Base-by-base conservation (phyloP, 108 stramenopile species). In the Stephanodiscus triporus region DNA sequence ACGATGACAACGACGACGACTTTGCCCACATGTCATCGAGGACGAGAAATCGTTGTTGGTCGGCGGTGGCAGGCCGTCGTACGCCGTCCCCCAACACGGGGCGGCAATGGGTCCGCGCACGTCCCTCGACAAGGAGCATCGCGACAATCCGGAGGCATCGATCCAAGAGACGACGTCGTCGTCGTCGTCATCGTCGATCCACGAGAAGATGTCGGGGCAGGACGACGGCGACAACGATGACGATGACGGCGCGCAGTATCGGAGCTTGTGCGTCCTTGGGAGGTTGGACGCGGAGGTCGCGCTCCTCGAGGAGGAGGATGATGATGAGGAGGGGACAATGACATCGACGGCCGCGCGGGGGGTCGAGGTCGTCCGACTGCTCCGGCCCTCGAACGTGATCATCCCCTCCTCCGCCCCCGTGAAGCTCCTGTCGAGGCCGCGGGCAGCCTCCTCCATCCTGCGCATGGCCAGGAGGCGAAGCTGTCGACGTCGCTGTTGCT, bases 381-480 rank as follows among this genome's bases (percentile, higher is more conserved):
- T 5, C 49, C 48, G 9, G 23, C 37, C 59, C 22, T 30, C 34
- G 30, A 34, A 34, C 32, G 32, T 4, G 32, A 34, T 11, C 17
- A 8, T 50, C 27, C 23, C 58, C 60, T 63, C 26, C 32, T 17
- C 34, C 22, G 22, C 51, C 36, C 2, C 32, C 56, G 23, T 45
- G 4, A 16, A 19, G 27, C 22, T 19, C 34, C 9, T 23, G 19
- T 26, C 66, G 30, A 16, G 27, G 60, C 13, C 36, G 60, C 56
- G 32, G n/a, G 81, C 75, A 5, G 81, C 81, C 48, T 75, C 75
- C 36, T 82, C 42, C 81, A 75, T 76, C 23, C 75, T 63, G 59
- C 66, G 69, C 70, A 82, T 45, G 22, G 81, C 81, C 57, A 51
- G 37, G 37, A 55, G 65, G 34, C 81, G 81, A 19, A 68, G 48